Percentiles rank a stretch among this genome's conserved stretches.
These are phyloP conservation scores for Cercospora sojina DNA, from an alignment of 2,329 filamentous ascomycete species.

Conservation along the genomic window DNA sequence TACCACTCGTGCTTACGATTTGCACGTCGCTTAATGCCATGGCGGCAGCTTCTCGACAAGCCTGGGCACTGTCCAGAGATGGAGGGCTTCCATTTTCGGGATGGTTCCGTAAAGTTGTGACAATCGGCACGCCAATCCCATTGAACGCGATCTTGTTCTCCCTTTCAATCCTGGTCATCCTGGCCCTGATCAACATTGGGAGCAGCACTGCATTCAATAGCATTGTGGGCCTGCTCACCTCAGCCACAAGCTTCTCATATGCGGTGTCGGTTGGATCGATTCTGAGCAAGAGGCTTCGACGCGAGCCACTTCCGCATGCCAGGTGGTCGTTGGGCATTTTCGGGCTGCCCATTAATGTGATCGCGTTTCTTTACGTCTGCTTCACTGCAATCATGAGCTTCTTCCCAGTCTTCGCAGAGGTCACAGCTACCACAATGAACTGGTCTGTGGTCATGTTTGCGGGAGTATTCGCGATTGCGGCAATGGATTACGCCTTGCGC, in stretches of 20 bases:
- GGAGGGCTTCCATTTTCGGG: constrained; percentile 41
- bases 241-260: constrained; percentile 18
- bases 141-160: constrained; percentile 27
- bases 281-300: constrained; percentile 17
- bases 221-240: constrained; percentile 38
- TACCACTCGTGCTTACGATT: constrained; percentile 13
- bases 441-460: constrained; percentile 26
- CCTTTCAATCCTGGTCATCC: constrained; percentile 24
- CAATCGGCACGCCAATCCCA: constrained; percentile 22
- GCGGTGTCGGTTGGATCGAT: constrained; percentile 22
- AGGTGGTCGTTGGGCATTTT: constrained; percentile 19
- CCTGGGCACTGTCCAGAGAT: constrained; percentile 44
- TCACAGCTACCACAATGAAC: constrained; percentile 23
- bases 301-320: constrained; percentile 20
- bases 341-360: constrained; percentile 18
- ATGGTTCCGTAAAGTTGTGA: constrained; percentile 16
- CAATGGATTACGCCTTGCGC: constrained; percentile 14
- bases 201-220: constrained; percentile 43
- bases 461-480: constrained; percentile 17
- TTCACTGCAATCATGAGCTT: constrained; percentile 22
- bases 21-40: constrained; percentile 30
- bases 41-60: constrained; percentile 42
- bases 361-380: constrained; percentile 16
- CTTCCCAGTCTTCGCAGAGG: constrained; percentile 22
- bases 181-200: constrained; percentile 38